Evolutionary conservation across 2,329 filamentous ascomycete species (phyloP).

Genomic region (Coniochaeta sp.): DNA sequence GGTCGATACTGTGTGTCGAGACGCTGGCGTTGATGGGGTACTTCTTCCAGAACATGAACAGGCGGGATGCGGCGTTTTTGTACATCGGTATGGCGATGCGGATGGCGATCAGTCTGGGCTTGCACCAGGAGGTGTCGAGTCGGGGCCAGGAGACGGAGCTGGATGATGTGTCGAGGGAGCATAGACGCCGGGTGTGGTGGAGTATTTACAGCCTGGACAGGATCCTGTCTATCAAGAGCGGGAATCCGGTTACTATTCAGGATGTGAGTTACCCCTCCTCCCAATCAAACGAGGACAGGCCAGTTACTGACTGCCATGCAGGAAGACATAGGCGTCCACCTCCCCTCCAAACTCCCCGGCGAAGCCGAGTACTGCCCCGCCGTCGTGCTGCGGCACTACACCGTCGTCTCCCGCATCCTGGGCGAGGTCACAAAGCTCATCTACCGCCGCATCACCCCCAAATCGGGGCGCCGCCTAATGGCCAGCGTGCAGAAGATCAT

Average conservation of each 20-base stretch:
- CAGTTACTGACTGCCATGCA: background rate
- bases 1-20: constrained; percentile 46
- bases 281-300: background rate
- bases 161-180: constrained; percentile 35
- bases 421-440: constrained; percentile 39
- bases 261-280: constrained; percentile 23
- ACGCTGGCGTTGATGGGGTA: constrained; percentile 47
- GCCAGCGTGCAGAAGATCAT: constrained; percentile 44
- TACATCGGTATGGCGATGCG: constrained; percentile 47
- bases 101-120: constrained; percentile 49
- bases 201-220: constrained; percentile 48
- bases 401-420: constrained; percentile 43
- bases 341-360: constrained; percentile 25
- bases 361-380: constrained; percentile 36
- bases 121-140: constrained; percentile 45
- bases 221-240: constrained; percentile 45
- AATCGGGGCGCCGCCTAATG: constrained; percentile 39
- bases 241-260: constrained; percentile 46
- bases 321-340: constrained; percentile 40
- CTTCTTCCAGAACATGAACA: constrained; percentile 51
- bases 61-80: constrained; percentile 46
- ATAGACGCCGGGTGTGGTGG: constrained; percentile 48
- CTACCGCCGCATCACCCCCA: constrained; percentile 34
- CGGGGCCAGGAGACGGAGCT: constrained; percentile 17
- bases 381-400: constrained; percentile 43